A percentile compares a stretch with the other conserved stretches of the same genome.
Evolutionary conservation across 176 grass and related monocot species (phyloP).

Genomic region (Aegilops umbellulata): DNA sequence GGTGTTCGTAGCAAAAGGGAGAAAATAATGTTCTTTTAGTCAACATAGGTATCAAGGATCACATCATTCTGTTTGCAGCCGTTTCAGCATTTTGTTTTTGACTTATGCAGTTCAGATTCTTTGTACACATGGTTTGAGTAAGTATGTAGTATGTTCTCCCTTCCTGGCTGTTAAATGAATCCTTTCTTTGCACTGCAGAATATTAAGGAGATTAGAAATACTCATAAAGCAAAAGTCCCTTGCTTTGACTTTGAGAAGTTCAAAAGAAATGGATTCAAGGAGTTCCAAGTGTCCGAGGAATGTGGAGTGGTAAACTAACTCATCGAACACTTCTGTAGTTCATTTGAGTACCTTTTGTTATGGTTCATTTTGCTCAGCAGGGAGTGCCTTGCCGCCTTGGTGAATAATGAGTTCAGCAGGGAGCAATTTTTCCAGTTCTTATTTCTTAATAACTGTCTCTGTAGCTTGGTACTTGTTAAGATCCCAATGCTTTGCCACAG

Average conservation of each 20-base stretch:
- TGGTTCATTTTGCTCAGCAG: conserved; percentile 16
- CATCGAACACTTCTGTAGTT: neutral
- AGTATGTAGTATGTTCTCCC: neutral
- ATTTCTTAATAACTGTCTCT: neutral
- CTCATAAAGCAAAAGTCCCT: conserved; percentile 84
- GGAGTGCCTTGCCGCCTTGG: neutral
- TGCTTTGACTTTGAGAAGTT: conserved; percentile 96
- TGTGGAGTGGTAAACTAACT: conserved; percentile 89
- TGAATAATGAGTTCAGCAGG: neutral
- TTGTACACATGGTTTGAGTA: neutral
- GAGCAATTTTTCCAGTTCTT: neutral
- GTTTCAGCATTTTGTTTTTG: neutral
- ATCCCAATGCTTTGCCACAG: neutral
- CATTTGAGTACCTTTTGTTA: conserved; percentile 40
- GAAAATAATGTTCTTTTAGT: neutral
- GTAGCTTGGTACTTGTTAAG: neutral
- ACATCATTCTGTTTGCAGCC: neutral
- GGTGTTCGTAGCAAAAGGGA: neutral
- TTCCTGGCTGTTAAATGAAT: neutral
- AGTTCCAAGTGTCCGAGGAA: conserved; percentile 94
- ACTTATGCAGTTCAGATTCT: neutral
- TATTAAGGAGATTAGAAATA: conserved; percentile 85
- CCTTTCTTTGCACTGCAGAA: conserved; percentile 63
- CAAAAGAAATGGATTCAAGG: conserved; percentile 82
- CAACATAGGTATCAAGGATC: neutral